phyloP scores from a whole-genome alignment of 441 rosid species.

The Populus hybrid region DNA sequence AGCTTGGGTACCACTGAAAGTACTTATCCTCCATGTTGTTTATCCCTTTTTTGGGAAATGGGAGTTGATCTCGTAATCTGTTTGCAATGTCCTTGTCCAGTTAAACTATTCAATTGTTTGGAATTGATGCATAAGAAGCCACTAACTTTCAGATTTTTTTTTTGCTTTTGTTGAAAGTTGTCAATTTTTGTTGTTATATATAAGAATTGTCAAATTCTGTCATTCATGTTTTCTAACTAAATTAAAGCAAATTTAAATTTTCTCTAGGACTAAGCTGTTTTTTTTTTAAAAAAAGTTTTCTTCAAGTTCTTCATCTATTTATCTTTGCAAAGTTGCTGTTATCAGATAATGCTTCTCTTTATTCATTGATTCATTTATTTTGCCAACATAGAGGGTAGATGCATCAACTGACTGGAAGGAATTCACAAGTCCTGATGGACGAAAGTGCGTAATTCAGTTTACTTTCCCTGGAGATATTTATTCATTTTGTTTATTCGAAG shows the following conservation, averaged over 20 bases:
- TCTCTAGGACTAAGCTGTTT: constrained; percentile 6
- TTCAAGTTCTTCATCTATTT: background rate
- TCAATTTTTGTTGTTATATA: background rate
- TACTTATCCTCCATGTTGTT: background rate
- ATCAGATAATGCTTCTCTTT: background rate
- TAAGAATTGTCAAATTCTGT: constrained; percentile 8
- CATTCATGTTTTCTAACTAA: background rate
- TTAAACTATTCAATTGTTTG: background rate
- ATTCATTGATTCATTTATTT: constrained; percentile 7
- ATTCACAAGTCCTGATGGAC: constrained; percentile 76
- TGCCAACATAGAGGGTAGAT: constrained; percentile 70
- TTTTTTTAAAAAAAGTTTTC: background rate
- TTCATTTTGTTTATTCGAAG: background rate
- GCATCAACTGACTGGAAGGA: constrained; percentile 92
- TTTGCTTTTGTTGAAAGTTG: background rate
- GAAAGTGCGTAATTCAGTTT: constrained; percentile 44
- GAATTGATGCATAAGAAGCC: background rate
- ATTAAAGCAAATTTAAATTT: background rate
- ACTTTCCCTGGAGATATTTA: constrained; percentile 8
- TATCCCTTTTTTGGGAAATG: background rate
- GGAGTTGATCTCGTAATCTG: background rate
- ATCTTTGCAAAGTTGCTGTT: background rate
- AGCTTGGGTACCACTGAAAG: background rate
- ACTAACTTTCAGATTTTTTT: background rate
- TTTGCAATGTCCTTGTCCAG: background rate